These are phyloP conservation scores for Ambrosia artemisiifolia DNA, from an alignment of 129 eudicot genomes.

Conservation along the genomic window DNA sequence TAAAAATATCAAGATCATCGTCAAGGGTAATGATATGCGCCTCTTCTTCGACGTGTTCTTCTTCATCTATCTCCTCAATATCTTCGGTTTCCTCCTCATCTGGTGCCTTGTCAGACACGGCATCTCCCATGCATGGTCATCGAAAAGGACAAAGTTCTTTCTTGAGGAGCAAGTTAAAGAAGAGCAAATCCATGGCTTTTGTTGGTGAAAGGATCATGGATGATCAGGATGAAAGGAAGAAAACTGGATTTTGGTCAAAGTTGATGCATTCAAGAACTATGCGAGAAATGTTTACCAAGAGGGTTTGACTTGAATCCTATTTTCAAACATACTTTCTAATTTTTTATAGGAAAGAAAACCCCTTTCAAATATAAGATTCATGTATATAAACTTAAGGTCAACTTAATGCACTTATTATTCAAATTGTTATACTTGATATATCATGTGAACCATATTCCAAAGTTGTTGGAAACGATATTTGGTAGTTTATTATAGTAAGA, in stretches of 20 bases:
- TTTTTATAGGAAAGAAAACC: not conserved
- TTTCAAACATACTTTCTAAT: not conserved
- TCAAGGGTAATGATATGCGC: slow-evolving; percentile 19
- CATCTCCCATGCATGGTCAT: slow-evolving; percentile 44
- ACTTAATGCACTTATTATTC: not conserved
- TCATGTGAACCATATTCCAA: slow-evolving; percentile 9
- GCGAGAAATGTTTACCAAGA: slow-evolving; percentile 43
- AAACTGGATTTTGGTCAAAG: slow-evolving; percentile 59
- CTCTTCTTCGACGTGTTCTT: slow-evolving; percentile 10
- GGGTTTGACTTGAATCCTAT: slow-evolving; percentile 19
- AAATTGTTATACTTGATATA: not conserved
- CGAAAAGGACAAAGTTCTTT: slow-evolving; percentile 18
- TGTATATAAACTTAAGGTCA: not conserved
- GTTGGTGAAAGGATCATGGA: slow-evolving; percentile 20
- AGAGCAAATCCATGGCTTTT: slow-evolving; percentile 61
- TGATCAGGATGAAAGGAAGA: slow-evolving; percentile 26
- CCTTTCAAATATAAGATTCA: not conserved
- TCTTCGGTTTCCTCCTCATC: slow-evolving; percentile 41
- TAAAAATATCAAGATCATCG: slow-evolving; percentile 25
- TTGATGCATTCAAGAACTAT: slow-evolving; percentile 52
- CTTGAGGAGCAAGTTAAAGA: slow-evolving; percentile 36
- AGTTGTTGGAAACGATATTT: not conserved
- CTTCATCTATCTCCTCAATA: slow-evolving; percentile 46
- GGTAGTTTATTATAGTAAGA: not conserved
- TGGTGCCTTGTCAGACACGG: slow-evolving; percentile 39